Evolutionary conservation across 345 rosid species (phyloP), one percentile per base, ranked within the genome.

Genomic region (Pseudoturritis turrita): DNA sequence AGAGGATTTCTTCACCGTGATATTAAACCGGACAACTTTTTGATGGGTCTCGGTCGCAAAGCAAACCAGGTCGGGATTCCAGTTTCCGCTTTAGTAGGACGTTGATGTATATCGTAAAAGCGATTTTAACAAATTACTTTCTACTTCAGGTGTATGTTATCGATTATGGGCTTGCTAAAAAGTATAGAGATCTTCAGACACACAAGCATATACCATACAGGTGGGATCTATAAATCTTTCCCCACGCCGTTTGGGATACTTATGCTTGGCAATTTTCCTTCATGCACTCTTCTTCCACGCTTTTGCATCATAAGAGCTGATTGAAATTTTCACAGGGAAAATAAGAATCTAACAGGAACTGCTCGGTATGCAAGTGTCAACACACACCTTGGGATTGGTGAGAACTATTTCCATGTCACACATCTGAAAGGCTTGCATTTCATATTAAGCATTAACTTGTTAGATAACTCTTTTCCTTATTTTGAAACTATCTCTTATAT

Each of bases 311-410:
- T 10, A 35, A 22, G 59, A 19, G 49, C 17, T 47, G 21, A 18
- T 7, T 52, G 21, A 28, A 23, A 33, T 71, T 68, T 61, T 68
- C 36, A 62, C 82, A 93, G 98, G 74, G 98, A 89, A 79, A 93
- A 90, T 75, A 93, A 90, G 85, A 89, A 89, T 75, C 86, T 90
- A 29, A 89, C 96, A 2, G 98, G 97, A 77, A 93, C 98, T 25
- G 97, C 98, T 70, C 89, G 92, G 25, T 93, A 90, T 80, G 96
- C 97, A 59, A 90, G 98, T 84, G 92, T 87, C 55, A 93, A 93
- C 71, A 90, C 98, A 68, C 98, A 93, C 78, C 96, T 86, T 62
- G 97, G 97, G 79, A 86, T 93, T 79, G 98, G 98, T 90, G 40
- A 79, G 62, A 23, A 31, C 28, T 55, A 4, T 68, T 70, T 56